Evolutionary conservation across 2,329 filamentous ascomycete genomes (phyloP), one percentile per base, ranked within the genome.

Genomic region (Thielaviopsis euricoi): DNA sequence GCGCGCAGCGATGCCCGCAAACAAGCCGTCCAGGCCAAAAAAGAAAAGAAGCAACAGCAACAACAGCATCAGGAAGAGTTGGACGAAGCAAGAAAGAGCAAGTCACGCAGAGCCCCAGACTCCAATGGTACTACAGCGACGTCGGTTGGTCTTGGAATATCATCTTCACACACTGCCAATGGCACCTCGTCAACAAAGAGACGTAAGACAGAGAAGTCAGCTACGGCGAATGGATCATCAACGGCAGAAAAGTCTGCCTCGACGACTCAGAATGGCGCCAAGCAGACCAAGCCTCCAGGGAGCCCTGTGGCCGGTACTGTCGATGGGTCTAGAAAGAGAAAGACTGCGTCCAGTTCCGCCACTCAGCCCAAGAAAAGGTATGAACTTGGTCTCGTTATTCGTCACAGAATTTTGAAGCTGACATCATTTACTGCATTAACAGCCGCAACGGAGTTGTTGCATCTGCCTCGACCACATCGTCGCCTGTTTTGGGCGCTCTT

Each of bases 1-100:
- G 84, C 86, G 58, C 82, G 90, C 64, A 93, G 88, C 68, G 89
- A 94, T 66, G 84, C 85, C 37, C 79, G 88, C 62, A 89, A 91
- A 66, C 89, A 95, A 69, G 86, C 88, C 22, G 76, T 90, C 61
- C 78, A 84, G 62, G 86, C 85, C 48, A 87, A 86, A 66, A 88
- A 86, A 67, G 86, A 82, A 62, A 80, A 80, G 62, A 85, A 82
- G 65, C 76, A 73, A 56, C 81, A 85, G 51, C 82, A 86, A 60
- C 76, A 79, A 29, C 73, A 70, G 37, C 73, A 76, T 54, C 66
- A 68, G 33, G 80, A 78, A 62, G 64, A 61, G n/a, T 15, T 43
- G 3, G 56, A 67, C 43, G 76, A 77, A 53, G 64, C 67, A 0
- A 66, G 70, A 53, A 93, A 89, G 73, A 88, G 74, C 62, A 88